Percentiles rank a stretch among this genome's conserved stretches.
phyloP scores from a whole-genome alignment of 768 basidiomycete species.

The Agaricus sinodeliciosus region DNA sequence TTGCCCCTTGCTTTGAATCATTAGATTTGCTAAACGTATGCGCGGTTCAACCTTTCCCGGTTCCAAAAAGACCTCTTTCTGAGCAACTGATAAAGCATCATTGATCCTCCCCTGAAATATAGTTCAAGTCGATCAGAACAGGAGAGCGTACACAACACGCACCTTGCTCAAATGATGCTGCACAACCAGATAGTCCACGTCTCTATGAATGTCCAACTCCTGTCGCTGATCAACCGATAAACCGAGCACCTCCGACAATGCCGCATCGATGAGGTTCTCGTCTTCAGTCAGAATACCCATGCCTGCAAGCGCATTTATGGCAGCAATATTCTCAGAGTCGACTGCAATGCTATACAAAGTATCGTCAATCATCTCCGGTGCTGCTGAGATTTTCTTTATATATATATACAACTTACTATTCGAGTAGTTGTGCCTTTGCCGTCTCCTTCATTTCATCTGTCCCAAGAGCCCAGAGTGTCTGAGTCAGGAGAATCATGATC shows the following conservation, averaged over 20 bases:
- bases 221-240: conserved; percentile 61
- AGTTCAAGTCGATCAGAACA: conserved; percentile 1
- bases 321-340: conserved; percentile 73
- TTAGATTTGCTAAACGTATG: conserved; percentile 47
- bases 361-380: background rate
- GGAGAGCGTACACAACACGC: conserved; percentile 13
- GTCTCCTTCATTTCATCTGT: conserved; percentile 69
- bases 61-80: conserved; percentile 50
- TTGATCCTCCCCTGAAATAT: conserved; percentile 35
- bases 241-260: conserved; percentile 71
- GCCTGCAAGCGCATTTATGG: conserved; percentile 80
- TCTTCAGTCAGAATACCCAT: conserved; percentile 84
- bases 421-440: conserved; percentile 73
- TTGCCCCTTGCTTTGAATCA: conserved; percentile 40
- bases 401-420: conserved; percentile 51
- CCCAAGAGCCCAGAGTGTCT: conserved; percentile 78
- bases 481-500: conserved; percentile 71
- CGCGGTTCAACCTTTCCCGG: conserved; percentile 46
- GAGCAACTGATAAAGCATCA: conserved; percentile 46
- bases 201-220: conserved; percentile 59
- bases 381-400: background rate
- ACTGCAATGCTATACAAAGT: conserved; percentile 58
- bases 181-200: conserved; percentile 66
- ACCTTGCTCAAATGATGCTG: conserved; percentile 75
- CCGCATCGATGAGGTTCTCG: conserved; percentile 76